Conservation (phyloP, 371 early-diverging fungal species). For the Mucor mucedo region DNA sequence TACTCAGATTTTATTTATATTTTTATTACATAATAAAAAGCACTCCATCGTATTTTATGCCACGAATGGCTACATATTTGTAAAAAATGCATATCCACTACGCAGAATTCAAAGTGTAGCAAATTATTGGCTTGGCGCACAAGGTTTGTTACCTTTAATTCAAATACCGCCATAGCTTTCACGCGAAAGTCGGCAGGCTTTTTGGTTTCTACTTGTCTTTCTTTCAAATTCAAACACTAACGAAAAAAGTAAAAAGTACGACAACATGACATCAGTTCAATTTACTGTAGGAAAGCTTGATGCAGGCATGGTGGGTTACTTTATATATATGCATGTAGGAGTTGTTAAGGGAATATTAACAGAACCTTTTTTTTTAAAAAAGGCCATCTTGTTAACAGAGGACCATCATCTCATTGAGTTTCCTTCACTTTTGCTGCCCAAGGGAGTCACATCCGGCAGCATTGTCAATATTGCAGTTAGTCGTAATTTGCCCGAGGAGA, state of each 20-base stretch:
- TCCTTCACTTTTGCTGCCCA: conserved; percentile 94
- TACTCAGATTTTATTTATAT: too few relatives aligned
- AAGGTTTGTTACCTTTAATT: too few relatives aligned
- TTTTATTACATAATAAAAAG: too few relatives aligned
- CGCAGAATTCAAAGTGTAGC: too few relatives aligned
- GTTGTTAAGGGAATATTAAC: neutral
- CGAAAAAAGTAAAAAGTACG: neutral
- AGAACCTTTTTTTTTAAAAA: neutral
- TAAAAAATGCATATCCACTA: too few relatives aligned
- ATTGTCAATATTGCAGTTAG: conserved; percentile 93
- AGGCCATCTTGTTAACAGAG: conserved; percentile 91
- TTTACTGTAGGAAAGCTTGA: conserved; percentile 93
- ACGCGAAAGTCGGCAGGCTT: too few relatives aligned
- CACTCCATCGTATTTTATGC: too few relatives aligned
- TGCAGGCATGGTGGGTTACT: conserved; percentile 76
- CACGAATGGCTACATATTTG: too few relatives aligned
- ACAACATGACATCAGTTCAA: conserved; percentile 64
- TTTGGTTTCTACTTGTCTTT: too few relatives aligned
- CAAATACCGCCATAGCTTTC: too few relatives aligned
- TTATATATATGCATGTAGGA: neutral
- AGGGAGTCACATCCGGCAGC: conserved; percentile 90
- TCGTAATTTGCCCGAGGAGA: conserved; percentile 86
- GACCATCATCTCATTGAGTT: conserved; percentile 98
- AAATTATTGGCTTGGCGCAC: too few relatives aligned
- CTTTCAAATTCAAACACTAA: neutral